Base-by-base conservation (phyloP, 2,329 filamentous ascomycete species). In the Chaetoscypha palmicola region DNA sequence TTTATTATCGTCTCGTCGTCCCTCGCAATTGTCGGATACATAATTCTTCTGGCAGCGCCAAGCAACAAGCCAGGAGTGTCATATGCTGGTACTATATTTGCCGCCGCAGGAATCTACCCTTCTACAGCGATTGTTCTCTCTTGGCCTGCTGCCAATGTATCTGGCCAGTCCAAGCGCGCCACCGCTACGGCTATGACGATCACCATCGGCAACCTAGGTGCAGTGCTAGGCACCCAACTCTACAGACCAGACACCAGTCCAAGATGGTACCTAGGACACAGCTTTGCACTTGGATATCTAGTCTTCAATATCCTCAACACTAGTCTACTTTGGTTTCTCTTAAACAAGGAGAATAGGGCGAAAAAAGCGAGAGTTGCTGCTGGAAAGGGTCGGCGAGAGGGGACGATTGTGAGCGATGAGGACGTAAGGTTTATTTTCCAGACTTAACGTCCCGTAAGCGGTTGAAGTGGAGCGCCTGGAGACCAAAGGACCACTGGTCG, bases 131-230 rank as follows among this genome's bases (percentile, higher is more conserved):
- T 84, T 2, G 74, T 79, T 0, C 66, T 86, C 0, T 79, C 76
- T 1, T 86, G 82, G 81, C 79, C 81, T 0, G 81, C 81, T 1
- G 83, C 83, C 59, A 86, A 86, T 46, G 78, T 86, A 0, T 80
- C 77, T 0, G 79, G 80, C 0, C 80, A 85, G 62, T 83, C 79
- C 0, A 86, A 86, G 62, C 70, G 82, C 1, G 79, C 77, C 1
- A 77, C 80, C 3, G 78, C 77, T 2, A 84, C 81, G 37, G 82
- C 77, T 0, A 77, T 86, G 73, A 81, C 85, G 53, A 85, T 86
- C 45, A 81, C 76, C 8, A 79, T 86, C 39, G 83, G 81, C 0
- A 86, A 85, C 51, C 58, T 82, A 1, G 82, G 81, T 0, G 81
- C 79, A 0, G 78, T 86, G 0, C 53, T 87, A 19, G 82, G 81